Evolutionary conservation across 768 basidiomycete species (phyloP), one percentile per base, ranked within the genome.

Genomic region (Megacollybia marginata): DNA sequence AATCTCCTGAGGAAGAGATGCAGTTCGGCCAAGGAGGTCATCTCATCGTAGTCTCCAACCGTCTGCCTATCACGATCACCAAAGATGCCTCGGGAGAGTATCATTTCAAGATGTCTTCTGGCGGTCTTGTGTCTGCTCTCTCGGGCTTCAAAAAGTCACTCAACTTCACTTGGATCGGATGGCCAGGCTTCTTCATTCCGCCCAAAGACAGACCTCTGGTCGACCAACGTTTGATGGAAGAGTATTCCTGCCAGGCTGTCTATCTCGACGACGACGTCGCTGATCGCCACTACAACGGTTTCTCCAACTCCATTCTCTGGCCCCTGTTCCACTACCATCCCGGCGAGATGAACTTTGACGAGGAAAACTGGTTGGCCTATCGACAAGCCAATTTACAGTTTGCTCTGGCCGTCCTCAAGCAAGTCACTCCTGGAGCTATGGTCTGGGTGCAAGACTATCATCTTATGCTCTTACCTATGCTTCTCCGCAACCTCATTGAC

Each of bases 221-320:
- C 66, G 89, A 97, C 76, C 82, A 84, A 65, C 84, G 92, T 7
- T 82, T 99, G 51, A 83, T 82, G 81, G 88, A 92, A 49, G 95
- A 98, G 65, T 95, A 92, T 68, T 88, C 88, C 31, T 99, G 95
- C 65, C 92, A 94, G 65, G 95, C 96, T 18, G 96, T 99, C 60
- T 96, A 96, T 69, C 85, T 99, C 58, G 88, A 93, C 53, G 95
- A 97, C 63, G 95, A 98, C 60, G 81, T 99, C 55, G 95, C 96
- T n/a, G 96, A 99, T 66, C 80, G 86, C 47, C 94, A 98, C 68
- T 99, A 92, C 71, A 94, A 94, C 64, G 92, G 96, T 49, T 98
- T 99, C 78, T 95, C 94, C 58, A 99, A 99, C 72, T 96, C 94
- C 48, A 98, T 99, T 69, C 82, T 99, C 46, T 99, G 96, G 96